Base-by-base conservation (phyloP, 1,284 basidiomycete species). In the Acaromyces ingoldii region DNA sequence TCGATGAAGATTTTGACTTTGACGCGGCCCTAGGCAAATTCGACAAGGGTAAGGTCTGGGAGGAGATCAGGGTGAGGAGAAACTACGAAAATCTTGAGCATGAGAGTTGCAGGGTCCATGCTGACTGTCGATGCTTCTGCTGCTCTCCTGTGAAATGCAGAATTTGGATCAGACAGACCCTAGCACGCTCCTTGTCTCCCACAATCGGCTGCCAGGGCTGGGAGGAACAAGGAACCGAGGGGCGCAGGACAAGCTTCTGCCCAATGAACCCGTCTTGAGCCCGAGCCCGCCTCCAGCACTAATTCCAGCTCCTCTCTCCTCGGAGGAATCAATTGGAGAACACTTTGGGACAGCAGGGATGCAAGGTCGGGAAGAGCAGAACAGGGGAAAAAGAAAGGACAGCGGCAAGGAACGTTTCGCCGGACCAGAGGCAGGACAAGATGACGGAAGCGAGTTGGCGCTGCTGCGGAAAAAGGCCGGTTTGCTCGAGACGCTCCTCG, bases 21-120 rank as follows among this genome's bases (percentile, higher is more conserved):
- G 42, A 45, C 22, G 34, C 30, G 24, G 42, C 42, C 29, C 17
- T 45, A n/a, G n/a, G 26, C 30, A 28, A 22, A 4, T 45, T 45
- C 25, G 49, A 51, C 17, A 51, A 49, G 42, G 29, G 30, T 11
- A 31, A 45, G 43, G 37, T 51, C 21, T 51, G 49, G 49, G 26
- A 51, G 44, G 49, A 51, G 36, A 39, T 51, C 17, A 29, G 40
- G 19, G 21, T 39, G 47, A 37, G 48, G 21, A 34, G 13, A 11
- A 34, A 11, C 13, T 13, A 13, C 11, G 13, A 34, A 34, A 34
- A 13, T 34, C 11, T n/a, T 34, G 19, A 34, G 13, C 11, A 34
- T 11, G 13, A 34, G 19, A 34, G n/a, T 13, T n/a, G 13, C 33
- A 34, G 13, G n/a, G n/a, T 13, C 33, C 13, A 34, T 13, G 13